phyloP scores from a whole-genome alignment of 2,329 filamentous ascomycete genomes.

The Venturia aucupariae region DNA sequence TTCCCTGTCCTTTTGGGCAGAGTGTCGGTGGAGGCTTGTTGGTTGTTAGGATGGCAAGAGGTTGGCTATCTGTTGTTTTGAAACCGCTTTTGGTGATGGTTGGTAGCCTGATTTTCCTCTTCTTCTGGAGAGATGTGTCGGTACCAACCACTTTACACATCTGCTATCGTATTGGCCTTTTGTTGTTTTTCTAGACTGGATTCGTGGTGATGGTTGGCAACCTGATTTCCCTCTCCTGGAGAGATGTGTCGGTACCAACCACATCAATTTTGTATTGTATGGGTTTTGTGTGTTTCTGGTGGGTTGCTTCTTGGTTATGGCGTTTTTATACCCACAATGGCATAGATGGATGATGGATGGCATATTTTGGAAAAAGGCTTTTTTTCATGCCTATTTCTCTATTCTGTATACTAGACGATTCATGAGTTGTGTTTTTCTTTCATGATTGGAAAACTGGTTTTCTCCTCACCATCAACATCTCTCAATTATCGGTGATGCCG shows the following conservation, averaged over 20 bases:
- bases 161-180: background rate
- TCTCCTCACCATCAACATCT: too few relatives aligned
- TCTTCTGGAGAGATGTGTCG: background rate
- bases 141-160: background rate
- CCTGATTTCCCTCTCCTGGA: background rate
- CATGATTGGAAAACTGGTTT: too few relatives aligned
- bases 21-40: background rate
- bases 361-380: background rate
- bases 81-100: background rate
- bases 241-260: constrained; percentile 7
- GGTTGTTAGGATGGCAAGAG: background rate
- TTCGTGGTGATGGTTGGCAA: background rate
- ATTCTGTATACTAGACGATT: background rate
- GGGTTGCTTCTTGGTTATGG: background rate
- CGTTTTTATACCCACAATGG: background rate
- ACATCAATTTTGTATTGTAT: background rate
- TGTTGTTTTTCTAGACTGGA: background rate
- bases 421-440: background rate
- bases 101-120: constrained; percentile 3
- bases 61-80: background rate
- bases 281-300: background rate
- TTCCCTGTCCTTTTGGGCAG: background rate
- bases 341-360: background rate
- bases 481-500: too few relatives aligned
- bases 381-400: background rate